These are phyloP conservation scores for Albifimbria verrucaria DNA, from an alignment of 2,329 filamentous ascomycete genomes.

Conservation along the genomic window DNA sequence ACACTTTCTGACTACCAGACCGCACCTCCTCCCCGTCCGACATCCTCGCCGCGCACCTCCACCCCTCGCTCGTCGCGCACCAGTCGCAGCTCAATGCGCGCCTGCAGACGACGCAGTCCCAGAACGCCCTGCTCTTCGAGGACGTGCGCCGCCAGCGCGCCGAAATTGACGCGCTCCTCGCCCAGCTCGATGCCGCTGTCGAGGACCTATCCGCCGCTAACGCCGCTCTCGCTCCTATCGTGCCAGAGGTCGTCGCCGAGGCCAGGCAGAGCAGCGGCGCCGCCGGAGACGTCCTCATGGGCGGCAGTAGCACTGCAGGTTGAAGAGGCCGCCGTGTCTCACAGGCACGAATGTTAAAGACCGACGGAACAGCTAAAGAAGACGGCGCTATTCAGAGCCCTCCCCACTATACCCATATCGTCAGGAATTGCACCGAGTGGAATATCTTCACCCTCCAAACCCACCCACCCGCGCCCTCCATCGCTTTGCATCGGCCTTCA, in stretches of 20 bases:
- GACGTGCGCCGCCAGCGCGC: conserved; percentile 50
- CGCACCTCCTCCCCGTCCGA: conserved; percentile 53
- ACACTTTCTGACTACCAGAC: conserved; percentile 31
- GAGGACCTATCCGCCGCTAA: conserved; percentile 54
- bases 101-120: conserved; percentile 53
- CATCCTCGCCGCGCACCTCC: conserved; percentile 53
- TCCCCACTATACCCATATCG: too few relatives aligned
- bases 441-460: too few relatives aligned
- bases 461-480: background rate
- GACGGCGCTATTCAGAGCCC: too few relatives aligned
- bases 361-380: too few relatives aligned
- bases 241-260: conserved; percentile 47
- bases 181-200: conserved; percentile 46
- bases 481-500: background rate
- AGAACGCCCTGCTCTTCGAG: conserved; percentile 52
- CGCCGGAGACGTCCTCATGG: background rate
- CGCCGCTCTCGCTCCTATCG: conserved; percentile 42
- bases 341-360: too few relatives aligned
- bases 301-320: background rate
- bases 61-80: conserved; percentile 49
- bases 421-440: too few relatives aligned
- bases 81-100: conserved; percentile 54
- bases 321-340: background rate
- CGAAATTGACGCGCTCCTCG: conserved; percentile 51
- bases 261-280: conserved; percentile 30